Evolutionary conservation across 1,284 basidiomycete genomes (phyloP).

Genomic region (Cryptococcus sp.): DNA sequence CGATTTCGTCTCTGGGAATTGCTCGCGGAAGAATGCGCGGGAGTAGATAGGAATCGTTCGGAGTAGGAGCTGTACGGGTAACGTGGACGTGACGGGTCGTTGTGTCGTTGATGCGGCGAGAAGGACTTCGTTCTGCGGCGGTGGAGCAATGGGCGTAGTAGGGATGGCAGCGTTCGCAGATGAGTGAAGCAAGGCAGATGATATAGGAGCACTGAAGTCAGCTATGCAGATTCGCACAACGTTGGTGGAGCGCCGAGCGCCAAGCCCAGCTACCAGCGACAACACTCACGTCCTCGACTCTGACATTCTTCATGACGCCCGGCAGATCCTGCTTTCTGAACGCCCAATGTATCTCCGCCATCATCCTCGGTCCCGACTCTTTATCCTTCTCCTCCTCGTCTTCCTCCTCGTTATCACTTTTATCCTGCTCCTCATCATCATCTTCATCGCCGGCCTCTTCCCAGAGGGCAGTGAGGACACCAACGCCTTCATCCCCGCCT

Average conservation of each 20-base stretch:
- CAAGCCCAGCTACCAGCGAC: background rate
- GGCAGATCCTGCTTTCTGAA: slow-evolving; percentile 50
- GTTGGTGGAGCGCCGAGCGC: background rate
- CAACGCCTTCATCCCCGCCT: slow-evolving; percentile 49
- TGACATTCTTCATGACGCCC: slow-evolving; percentile 48
- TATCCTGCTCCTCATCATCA: slow-evolving; percentile 12
- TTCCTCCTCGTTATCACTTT: slow-evolving; percentile 7
- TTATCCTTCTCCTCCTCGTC: slow-evolving; percentile 19
- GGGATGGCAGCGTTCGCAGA: no score
- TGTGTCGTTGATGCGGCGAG: slow-evolving; percentile 39
- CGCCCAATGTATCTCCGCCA: slow-evolving; percentile 53
- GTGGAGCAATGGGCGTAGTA: background rate
- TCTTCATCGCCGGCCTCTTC: slow-evolving; percentile 21
- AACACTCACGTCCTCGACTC: slow-evolving; percentile 48
- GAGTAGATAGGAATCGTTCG: slow-evolving; percentile 47
- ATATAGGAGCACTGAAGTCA: background rate
- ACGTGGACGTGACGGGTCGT: slow-evolving; percentile 33
- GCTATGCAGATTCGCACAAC: no score
- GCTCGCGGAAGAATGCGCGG: slow-evolving; percentile 33
- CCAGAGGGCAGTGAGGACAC: slow-evolving; percentile 47
- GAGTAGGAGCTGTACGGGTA: slow-evolving; percentile 37
- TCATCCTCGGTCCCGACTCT: slow-evolving; percentile 35
- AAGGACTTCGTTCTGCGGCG: slow-evolving; percentile 46
- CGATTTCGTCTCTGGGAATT: slow-evolving; percentile 30
- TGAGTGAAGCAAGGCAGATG: no score